Evolutionary conservation across 495 filamentous ascomycete species (phyloP).

Genomic region (Aspergillus coremiiformis): DNA sequence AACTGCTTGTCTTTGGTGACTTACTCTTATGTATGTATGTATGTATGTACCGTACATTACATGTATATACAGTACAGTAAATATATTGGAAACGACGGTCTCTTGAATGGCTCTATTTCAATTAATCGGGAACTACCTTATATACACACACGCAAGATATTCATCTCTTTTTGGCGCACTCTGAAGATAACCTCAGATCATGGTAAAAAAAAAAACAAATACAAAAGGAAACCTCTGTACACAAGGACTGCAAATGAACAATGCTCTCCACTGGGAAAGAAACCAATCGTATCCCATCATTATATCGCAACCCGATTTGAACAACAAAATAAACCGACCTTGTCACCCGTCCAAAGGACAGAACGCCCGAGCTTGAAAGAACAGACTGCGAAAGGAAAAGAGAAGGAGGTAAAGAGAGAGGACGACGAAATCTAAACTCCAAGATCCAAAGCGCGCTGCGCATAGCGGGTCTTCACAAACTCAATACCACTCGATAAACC

Average conservation of each 20-base stretch:
- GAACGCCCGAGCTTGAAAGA: constrained; percentile 22
- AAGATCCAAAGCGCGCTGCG: constrained; percentile 35
- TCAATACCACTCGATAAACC: constrained; percentile 38
- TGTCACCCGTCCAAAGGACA: constrained; percentile 18
- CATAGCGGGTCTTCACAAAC: constrained; percentile 38
- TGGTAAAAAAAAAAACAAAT: neutral
- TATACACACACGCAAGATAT: neutral
- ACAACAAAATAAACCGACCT: constrained; percentile 13
- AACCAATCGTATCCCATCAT: constrained; percentile 37
- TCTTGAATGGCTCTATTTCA: neutral
- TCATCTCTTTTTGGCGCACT: neutral
- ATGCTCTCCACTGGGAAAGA: constrained; percentile 5
- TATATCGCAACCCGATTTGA: constrained; percentile 25
- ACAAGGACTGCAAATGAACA: constrained; percentile 4
- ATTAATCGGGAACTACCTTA: neutral
- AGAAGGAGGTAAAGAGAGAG: constrained; percentile 11
- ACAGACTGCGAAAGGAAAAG: constrained; percentile 8
- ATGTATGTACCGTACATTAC: no score
- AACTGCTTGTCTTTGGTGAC: no score
- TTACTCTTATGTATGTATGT: no score
- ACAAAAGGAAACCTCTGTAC: constrained; percentile 10
- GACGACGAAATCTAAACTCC: constrained; percentile 22
- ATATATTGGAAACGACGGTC: no score
- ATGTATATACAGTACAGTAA: no score
- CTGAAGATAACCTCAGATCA: neutral